Base-by-base conservation (phyloP, 2,329 filamentous ascomycete genomes). In the Capronia coronata region DNA sequence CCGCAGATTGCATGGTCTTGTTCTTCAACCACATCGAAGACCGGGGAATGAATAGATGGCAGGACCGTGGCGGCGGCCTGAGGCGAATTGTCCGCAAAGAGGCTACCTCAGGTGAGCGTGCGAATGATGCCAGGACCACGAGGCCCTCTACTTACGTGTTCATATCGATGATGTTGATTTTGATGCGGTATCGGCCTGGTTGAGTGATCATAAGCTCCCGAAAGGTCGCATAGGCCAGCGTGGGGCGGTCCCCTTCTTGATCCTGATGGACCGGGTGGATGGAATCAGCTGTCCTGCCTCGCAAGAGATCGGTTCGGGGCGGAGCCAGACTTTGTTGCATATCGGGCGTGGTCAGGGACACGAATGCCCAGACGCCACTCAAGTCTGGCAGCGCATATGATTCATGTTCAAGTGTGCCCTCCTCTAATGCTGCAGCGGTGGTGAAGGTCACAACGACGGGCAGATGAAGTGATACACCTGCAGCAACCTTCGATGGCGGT, bases 151-250 rank as follows among this genome's bases (percentile, higher is more conserved):
- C 44, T 47, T 53, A 59, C 58, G 46, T 46, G 41, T 58, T 52
- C 58, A 60, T 59, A 35, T 60, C 59, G 21, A 60, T 52, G 16
- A 60, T 43, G 46, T 42, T 57, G 27, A 61, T 43, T 27, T 46
- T 57, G 42, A 61, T 25, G 10, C 55, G 48, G 29, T 61, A 61
- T 29, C 35, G 47, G 3, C 58, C 59, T 14, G 55, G 51, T 27
- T 48, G 37, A 7, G 53, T 55, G 32, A 61, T 56, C 19, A 45
- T 21, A 4, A 61, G 39, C 10, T 52, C 55, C 44, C 49, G 42
- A 41, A 61, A 61, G 13, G 48, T 52, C 3, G 55, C 55, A 29
- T 59, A 60, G 11, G 51, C 59, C 23, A 59, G 45, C 6, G 49
- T 52, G 19, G 45, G 27, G 11, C 40, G 39, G 7, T 56, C 54